Percentiles rank a stretch among this genome's conserved stretches.
Conservation (phyloP, 2,329 filamentous ascomycete species). For the Escovopsis sp. region DNA sequence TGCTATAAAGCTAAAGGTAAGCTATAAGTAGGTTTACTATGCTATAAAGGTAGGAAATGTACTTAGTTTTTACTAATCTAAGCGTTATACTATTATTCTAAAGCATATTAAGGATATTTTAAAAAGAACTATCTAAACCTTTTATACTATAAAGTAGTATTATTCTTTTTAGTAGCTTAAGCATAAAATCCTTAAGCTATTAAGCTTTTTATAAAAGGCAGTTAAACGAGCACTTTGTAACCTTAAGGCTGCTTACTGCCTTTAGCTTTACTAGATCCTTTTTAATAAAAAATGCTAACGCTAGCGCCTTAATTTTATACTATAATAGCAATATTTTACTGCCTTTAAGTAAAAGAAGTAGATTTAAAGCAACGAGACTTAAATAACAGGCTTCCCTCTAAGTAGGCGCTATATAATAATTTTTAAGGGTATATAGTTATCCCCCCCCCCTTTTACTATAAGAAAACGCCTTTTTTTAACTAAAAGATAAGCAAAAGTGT, state of each 20-base stretch:
- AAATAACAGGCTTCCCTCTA: background rate
- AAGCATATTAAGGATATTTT: too few relatives aligned
- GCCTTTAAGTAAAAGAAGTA: background rate
- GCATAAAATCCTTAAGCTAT: background rate
- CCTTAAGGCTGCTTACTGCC: background rate
- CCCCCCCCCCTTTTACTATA: background rate
- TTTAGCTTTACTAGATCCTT: background rate
- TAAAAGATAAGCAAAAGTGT: too few relatives aligned
- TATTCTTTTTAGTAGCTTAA: background rate
- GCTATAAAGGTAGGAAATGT: background rate
- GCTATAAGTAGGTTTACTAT: background rate
- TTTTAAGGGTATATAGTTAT: background rate
- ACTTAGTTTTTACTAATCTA: background rate
- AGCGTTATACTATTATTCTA: background rate
- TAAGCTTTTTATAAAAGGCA: too few relatives aligned
- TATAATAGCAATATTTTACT: background rate
- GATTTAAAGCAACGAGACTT: background rate
- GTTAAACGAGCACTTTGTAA: background rate
- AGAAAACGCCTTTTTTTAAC: too few relatives aligned
- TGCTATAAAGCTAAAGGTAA: too few relatives aligned
- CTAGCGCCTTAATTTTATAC: background rate
- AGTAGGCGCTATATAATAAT: background rate
- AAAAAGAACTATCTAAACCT: background rate
- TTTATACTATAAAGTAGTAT: background rate
- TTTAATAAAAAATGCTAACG: background rate